These are phyloP conservation scores for Acacia confusa DNA, from an alignment of 306 rosid species.

Conservation along the genomic window DNA sequence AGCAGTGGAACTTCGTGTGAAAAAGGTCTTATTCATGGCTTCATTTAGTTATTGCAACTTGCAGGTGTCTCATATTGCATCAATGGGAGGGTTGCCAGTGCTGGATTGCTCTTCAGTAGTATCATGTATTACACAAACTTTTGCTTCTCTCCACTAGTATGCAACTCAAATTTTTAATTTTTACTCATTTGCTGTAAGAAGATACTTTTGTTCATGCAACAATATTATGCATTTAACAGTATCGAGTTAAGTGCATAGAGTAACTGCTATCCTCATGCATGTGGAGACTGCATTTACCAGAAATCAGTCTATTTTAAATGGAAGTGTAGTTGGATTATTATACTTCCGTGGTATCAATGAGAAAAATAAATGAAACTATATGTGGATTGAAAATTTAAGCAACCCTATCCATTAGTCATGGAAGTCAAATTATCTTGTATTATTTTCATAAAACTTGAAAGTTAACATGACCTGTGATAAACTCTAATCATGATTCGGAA, in stretches of 20 bases:
- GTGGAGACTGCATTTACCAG: not conserved
- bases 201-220: slow-evolving; percentile 3
- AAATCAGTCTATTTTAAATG: slow-evolving; percentile 5
- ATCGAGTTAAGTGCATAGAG: slow-evolving; percentile 2
- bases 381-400: slow-evolving; percentile 3
- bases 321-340: slow-evolving; percentile 19
- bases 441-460: slow-evolving; percentile 23
- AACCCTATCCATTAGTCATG: not conserved
- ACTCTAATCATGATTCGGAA: slow-evolving; percentile 20
- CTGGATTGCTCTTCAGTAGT: slow-evolving; percentile 73
- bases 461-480: slow-evolving; percentile 14
- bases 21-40: slow-evolving; percentile 16
- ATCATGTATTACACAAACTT: slow-evolving; percentile 59
- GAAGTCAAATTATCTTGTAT: slow-evolving; percentile 7
- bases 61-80: slow-evolving; percentile 79
- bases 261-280: not conserved
- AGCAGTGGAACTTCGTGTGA: slow-evolving; percentile 1
- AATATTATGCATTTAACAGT: not conserved
- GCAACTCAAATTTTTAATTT: not conserved
- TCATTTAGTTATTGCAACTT: slow-evolving; percentile 29
- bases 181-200: slow-evolving; percentile 11
- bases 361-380: not conserved
- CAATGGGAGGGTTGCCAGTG: slow-evolving; percentile 72
- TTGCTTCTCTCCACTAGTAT: slow-evolving; percentile 23
- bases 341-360: slow-evolving; percentile 9